Conservation (phyloP, 805 yeast genomes). For the Kregervanrija delftensis region DNA sequence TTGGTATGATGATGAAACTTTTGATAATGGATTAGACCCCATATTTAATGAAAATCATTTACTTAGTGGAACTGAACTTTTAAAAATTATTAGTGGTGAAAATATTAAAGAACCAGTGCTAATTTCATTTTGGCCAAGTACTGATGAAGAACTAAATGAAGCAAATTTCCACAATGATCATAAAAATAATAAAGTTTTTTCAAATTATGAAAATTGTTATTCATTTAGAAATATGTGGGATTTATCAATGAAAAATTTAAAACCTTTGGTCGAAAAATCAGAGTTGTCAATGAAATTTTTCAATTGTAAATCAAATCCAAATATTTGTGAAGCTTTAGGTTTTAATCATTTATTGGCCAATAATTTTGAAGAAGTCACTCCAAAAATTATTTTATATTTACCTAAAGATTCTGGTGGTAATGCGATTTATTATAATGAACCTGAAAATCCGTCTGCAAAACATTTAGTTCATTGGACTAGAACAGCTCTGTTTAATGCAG, state of each 20-base stretch:
- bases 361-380: constrained; percentile 10
- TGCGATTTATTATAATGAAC: constrained; percentile 35
- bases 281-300: constrained; percentile 40
- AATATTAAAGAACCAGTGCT: constrained; percentile 39
- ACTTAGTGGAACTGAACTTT: constrained; percentile 31
- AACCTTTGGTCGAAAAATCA: constrained; percentile 5
- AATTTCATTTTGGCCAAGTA: constrained; percentile 62
- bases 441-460: constrained; percentile 16
- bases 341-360: constrained; percentile 27
- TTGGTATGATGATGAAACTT: constrained; percentile 35
- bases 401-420: constrained; percentile 46
- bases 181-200: constrained; percentile 30
- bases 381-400: constrained; percentile 32
- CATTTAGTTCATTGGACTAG: constrained; percentile 37
- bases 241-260: constrained; percentile 42
- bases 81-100: constrained; percentile 46
- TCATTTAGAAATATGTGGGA: constrained; percentile 54
- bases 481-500: constrained; percentile 22
- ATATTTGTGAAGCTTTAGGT: constrained; percentile 48
- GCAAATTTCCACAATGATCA: constrained; percentile 28
- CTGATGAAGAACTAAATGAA: constrained; percentile 32
- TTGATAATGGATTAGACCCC: constrained; percentile 35
- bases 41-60: neutral
- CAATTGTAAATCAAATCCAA: constrained; percentile 45
- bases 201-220: constrained; percentile 41